A percentile compares a stretch with the other conserved stretches of the same genome.
phyloP scores from a whole-genome alignment of 106 monocot species.

The Alisma plantagoaquatica region DNA sequence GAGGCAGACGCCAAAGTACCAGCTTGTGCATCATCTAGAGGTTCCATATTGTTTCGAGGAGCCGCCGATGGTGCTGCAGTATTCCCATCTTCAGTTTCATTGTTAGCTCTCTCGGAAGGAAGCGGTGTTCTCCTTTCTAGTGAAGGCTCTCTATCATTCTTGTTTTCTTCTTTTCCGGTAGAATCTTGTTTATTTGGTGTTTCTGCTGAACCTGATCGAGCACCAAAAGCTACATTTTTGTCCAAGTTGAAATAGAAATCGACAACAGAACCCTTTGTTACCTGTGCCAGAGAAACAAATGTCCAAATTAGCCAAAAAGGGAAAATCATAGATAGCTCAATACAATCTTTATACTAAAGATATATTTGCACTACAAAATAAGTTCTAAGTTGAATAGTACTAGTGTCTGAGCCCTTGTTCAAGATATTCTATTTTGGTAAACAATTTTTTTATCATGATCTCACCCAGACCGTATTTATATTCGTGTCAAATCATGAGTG shows the following conservation, averaged over 20 bases:
- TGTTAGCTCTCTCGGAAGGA: background rate
- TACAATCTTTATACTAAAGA: no score
- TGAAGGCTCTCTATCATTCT: background rate
- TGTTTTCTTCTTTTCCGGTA: background rate
- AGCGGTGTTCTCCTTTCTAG: background rate
- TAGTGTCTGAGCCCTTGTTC: no score
- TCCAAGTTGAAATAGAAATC: conserved; percentile 82
- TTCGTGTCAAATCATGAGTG: no score
- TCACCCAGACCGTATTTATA: no score
- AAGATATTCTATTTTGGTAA: no score
- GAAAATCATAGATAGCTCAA: no score
- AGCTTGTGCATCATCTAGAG: background rate
- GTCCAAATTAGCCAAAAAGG: no score
- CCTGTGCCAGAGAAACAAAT: conserved; percentile 17
- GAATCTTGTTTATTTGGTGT: background rate
- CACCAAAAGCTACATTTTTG: conserved; percentile 90
- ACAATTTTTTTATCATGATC: no score
- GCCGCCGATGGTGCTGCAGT: conserved; percentile 1
- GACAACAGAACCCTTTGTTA: conserved; percentile 69
- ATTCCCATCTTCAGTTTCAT: conserved; percentile 3
- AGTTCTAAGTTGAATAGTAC: no score
- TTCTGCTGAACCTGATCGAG: background rate
- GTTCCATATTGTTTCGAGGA: background rate
- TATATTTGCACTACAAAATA: no score
- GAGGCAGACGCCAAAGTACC: background rate